phyloP scores from a whole-genome alignment of 768 basidiomycete genomes.

The Xerocomellus amylosporus region DNA sequence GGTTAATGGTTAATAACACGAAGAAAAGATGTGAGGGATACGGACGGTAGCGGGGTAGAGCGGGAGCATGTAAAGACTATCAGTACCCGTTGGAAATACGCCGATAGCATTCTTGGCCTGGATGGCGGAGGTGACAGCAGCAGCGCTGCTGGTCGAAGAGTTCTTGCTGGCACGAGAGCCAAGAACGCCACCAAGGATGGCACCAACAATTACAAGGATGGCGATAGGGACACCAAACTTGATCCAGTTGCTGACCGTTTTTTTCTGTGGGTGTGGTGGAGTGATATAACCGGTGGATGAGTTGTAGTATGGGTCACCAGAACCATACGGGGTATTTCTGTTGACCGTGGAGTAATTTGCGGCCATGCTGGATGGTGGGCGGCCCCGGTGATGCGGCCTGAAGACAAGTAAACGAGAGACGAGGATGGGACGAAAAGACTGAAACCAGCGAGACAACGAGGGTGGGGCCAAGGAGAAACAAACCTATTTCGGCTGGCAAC shows the following conservation, averaged over 20 bases:
- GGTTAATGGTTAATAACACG: neutral
- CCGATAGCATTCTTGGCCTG: constrained; percentile 62
- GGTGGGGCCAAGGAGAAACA: neutral
- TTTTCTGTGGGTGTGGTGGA: constrained; percentile 47
- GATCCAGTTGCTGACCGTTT: constrained; percentile 64
- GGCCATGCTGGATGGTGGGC: constrained; percentile 36
- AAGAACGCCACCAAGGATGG: constrained; percentile 76
- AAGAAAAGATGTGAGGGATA: constrained; percentile 17
- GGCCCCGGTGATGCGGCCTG: constrained; percentile 16
- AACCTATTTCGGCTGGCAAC: neutral
- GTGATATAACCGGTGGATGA: constrained; percentile 69
- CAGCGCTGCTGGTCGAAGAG: constrained; percentile 21
- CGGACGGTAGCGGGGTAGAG: constrained; percentile 87
- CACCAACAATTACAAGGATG: constrained; percentile 61
- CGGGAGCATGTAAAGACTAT: constrained; percentile 76
- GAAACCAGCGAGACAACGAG: constrained; percentile 13
- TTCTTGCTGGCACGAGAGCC: constrained; percentile 57
- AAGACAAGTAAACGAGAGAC: constrained; percentile 23
- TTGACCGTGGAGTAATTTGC: constrained; percentile 38
- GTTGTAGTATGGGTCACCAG: constrained; percentile 67
- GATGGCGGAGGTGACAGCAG: constrained; percentile 48
- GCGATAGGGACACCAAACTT: constrained; percentile 70
- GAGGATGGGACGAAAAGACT: constrained; percentile 11
- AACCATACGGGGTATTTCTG: constrained; percentile 45
- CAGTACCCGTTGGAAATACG: constrained; percentile 72